Conservation (phyloP, 805 yeast species). For the Wickerhamomyces alni region DNA sequence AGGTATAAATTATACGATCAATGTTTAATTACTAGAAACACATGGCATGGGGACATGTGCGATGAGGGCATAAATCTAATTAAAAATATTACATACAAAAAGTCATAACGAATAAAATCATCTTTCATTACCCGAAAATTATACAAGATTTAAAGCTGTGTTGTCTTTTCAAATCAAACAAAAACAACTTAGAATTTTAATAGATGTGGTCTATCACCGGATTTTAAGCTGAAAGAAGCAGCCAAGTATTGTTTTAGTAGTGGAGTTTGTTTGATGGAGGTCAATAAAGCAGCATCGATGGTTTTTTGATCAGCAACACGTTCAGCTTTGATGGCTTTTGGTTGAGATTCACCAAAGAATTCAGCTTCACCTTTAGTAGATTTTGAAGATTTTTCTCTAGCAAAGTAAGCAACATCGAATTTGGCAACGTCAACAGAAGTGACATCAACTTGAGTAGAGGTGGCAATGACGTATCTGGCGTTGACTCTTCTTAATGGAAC, state of each 20-base stretch:
- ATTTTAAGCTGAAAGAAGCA: slow-evolving; percentile 91
- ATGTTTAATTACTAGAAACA: too few species aligned
- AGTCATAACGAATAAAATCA: slow-evolving; percentile 12
- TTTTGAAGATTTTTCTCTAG: slow-evolving; percentile 86
- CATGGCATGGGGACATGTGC: too few species aligned
- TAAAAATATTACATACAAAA: too few species aligned
- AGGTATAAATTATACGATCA: too few species aligned
- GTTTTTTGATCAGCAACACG: slow-evolving; percentile 96
- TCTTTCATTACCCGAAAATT: slow-evolving; percentile 19
- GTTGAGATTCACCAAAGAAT: slow-evolving; percentile 72
- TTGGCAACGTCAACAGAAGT: slow-evolving; percentile 79
- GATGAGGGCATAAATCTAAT: too few species aligned
- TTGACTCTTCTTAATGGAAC: slow-evolving; percentile 99
- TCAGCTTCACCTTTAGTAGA: slow-evolving; percentile 81
- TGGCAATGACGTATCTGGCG: slow-evolving; percentile 97
- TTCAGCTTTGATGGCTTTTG: slow-evolving; percentile 85
- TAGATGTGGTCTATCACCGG: slow-evolving; percentile 98
- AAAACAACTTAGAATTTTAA: slow-evolving; percentile 83
- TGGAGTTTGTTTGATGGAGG: slow-evolving; percentile 96
- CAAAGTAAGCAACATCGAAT: slow-evolving; percentile 93
- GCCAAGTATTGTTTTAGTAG: slow-evolving; percentile 95
- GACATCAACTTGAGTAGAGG: slow-evolving; percentile 86
- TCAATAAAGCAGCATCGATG: slow-evolving; percentile 87
- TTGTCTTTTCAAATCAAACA: neutral
- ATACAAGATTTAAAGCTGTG: slow-evolving; percentile 13